These are phyloP conservation scores for Cantharellus anzutake DNA, from an alignment of 768 basidiomycete genomes.

Conservation along the genomic window DNA sequence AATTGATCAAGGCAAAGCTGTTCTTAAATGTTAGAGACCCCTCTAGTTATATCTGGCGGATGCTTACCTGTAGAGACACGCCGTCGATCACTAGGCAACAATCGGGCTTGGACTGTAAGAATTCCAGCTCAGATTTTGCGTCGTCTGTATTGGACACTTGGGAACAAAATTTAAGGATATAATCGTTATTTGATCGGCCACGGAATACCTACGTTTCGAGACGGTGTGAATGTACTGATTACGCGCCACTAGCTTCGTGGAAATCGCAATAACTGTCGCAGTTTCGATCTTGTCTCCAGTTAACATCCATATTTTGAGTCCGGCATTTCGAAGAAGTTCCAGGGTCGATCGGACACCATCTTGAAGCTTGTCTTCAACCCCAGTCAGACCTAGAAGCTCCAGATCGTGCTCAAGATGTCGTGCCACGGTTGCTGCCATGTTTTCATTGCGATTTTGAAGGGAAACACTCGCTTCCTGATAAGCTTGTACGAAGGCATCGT, in stretches of 20 bases:
- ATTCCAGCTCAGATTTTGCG: constrained; percentile 75
- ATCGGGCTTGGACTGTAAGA: constrained; percentile 83
- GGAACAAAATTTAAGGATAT: neutral
- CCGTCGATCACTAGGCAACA: constrained; percentile 98
- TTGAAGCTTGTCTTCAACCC: constrained; percentile 98
- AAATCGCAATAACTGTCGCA: constrained; percentile 93
- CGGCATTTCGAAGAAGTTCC: constrained; percentile 84
- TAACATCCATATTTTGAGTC: constrained; percentile 99
- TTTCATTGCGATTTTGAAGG: constrained; percentile 64
- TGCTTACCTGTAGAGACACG: constrained; percentile 70
- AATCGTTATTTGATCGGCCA: constrained; percentile 2
- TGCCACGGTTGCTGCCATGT: constrained; percentile 53
- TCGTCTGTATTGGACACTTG: constrained; percentile 73
- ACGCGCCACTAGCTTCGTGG: constrained; percentile 85
- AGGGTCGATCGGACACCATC: constrained; percentile 91
- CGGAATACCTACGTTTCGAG: constrained; percentile 50
- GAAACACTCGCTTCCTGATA: constrained; percentile 65
- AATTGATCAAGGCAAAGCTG: constrained; percentile 83
- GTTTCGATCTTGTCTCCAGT: constrained; percentile 99
- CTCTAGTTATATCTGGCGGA: neutral
- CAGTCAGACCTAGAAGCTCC: constrained; percentile 83
- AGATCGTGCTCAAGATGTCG: constrained; percentile 73
- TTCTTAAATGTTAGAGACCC: constrained; percentile 1
- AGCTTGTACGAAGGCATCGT: constrained; percentile 46
- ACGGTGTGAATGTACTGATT: constrained; percentile 98